Percentiles rank a stretch among this genome's conserved stretches.
Conservation (phyloP, 1,139 yeast species). For the Arxiozyma bovina region DNA sequence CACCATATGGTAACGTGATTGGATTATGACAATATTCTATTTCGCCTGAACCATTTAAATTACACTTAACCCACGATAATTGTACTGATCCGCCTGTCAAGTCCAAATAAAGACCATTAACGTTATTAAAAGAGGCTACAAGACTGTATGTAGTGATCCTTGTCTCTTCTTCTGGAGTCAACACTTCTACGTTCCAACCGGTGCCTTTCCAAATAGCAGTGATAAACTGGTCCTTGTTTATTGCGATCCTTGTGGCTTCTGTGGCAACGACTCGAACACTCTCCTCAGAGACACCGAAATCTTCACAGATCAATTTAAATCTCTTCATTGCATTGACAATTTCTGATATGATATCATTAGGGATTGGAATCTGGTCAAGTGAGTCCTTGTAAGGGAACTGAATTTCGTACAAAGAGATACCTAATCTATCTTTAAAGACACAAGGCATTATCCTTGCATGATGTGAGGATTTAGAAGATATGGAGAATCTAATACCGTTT, state of each 20-base stretch:
- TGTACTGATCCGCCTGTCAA: constrained; percentile 60
- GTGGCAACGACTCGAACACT: constrained; percentile 58
- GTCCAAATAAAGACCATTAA: constrained; percentile 57
- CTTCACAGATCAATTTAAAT: constrained; percentile 55
- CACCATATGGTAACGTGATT: constrained; percentile 57
- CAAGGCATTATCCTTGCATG: constrained; percentile 66
- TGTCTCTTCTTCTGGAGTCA: constrained; percentile 54
- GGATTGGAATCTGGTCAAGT: constrained; percentile 42
- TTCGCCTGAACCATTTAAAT: constrained; percentile 35
- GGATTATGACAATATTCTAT: constrained; percentile 47
- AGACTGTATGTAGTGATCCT: constrained; percentile 58
- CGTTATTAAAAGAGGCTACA: constrained; percentile 53
- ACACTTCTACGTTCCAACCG: constrained; percentile 51
- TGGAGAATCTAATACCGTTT: constrained; percentile 57
- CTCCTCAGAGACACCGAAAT: constrained; percentile 52
- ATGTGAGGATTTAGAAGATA: constrained; percentile 52
- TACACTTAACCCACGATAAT: constrained; percentile 53
- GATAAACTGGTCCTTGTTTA: constrained; percentile 48
- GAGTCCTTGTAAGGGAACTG: constrained; percentile 36
- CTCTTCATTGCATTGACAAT: constrained; percentile 52
- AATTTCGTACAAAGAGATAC: constrained; percentile 55
- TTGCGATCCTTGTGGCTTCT: constrained; percentile 57
- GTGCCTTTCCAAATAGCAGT: constrained; percentile 44
- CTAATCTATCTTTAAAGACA: constrained; percentile 58
- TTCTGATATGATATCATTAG: constrained; percentile 45